Percentiles rank a stretch among this genome's conserved stretches.
Conservation (phyloP, 768 basidiomycete species). For the Leccinum aurantiacum region DNA sequence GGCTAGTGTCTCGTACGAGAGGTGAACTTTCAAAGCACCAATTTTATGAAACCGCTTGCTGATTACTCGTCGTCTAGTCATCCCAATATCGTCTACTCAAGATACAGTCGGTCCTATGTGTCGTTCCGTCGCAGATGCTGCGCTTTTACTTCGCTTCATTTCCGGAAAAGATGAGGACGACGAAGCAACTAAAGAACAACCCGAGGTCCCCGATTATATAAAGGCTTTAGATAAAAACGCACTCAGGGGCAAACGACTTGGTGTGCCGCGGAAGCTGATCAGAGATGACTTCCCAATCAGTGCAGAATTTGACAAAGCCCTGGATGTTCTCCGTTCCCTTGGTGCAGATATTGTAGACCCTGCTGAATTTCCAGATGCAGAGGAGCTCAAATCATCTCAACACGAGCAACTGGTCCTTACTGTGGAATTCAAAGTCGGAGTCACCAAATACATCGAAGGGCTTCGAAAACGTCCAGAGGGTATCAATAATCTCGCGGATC, state of each 20-base stretch:
- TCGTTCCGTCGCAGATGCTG: conserved; percentile 54
- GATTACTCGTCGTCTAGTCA: conserved; percentile 35
- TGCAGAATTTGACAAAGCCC: conserved; percentile 40
- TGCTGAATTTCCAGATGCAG: conserved; percentile 55
- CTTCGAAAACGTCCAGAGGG: conserved; percentile 56
- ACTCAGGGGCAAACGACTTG: conserved; percentile 51
- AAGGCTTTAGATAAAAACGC: conserved; percentile 50
- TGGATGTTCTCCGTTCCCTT: conserved; percentile 37
- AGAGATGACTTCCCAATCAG: conserved; percentile 23
- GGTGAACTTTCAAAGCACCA: conserved; percentile 21
- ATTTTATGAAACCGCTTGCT: not conserved
- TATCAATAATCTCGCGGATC: conserved; percentile 52
- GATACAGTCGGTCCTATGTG: conserved; percentile 61
- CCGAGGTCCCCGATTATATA: conserved; percentile 55
- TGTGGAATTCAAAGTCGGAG: conserved; percentile 61
- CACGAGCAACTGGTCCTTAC: conserved; percentile 54
- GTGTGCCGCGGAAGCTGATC: conserved; percentile 46
- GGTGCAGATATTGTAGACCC: conserved; percentile 60
- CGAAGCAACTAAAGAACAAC: conserved; percentile 51
- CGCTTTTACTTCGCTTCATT: conserved; percentile 51
- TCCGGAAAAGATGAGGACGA: conserved; percentile 55
- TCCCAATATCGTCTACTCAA: conserved; percentile 57
- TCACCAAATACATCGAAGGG: conserved; percentile 47
- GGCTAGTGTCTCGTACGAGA: conserved; percentile 39
- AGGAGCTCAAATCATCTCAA: conserved; percentile 45